Conservation (phyloP, 2,329 filamentous ascomycete species). For the Aspergillus costaricaensis region DNA sequence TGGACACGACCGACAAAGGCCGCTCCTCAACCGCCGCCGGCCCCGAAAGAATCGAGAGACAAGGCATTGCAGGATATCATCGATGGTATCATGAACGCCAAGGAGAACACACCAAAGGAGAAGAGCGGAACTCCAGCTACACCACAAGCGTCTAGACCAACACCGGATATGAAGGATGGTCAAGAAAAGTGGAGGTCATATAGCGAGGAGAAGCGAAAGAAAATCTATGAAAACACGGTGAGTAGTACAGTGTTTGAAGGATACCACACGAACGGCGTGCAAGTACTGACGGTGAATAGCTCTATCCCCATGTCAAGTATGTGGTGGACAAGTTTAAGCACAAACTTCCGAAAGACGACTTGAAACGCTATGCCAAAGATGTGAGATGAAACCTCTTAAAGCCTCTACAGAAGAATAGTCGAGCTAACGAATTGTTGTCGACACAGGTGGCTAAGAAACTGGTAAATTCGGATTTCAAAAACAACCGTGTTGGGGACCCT, state of each 20-base stretch:
- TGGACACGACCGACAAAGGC: constrained; percentile 78
- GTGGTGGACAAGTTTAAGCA: constrained; percentile 84
- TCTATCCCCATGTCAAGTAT: constrained; percentile 81
- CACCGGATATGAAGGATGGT: constrained; percentile 50
- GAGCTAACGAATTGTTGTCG: constrained; percentile 50
- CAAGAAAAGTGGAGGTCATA: constrained; percentile 55
- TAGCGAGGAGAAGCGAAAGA: constrained; percentile 81
- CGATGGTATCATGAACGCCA: constrained; percentile 75
- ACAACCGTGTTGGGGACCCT: constrained; percentile 80
- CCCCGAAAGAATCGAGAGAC: constrained; percentile 70
- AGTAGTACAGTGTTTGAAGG: constrained; percentile 39
- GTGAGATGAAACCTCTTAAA: constrained; percentile 37
- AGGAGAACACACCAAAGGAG: constrained; percentile 57
- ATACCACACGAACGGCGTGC: neutral
- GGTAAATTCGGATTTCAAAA: constrained; percentile 88
- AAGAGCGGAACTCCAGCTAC: constrained; percentile 63
- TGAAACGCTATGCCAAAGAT: constrained; percentile 67
- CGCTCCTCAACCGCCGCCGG: constrained; percentile 62
- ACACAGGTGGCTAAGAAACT: constrained; percentile 76
- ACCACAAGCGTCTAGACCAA: constrained; percentile 60
- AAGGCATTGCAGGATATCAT: constrained; percentile 81
- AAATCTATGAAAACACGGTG: constrained; percentile 91
- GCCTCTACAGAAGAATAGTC: neutral
- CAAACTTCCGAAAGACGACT: constrained; percentile 78
- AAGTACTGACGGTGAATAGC: constrained; percentile 50